A percentile compares a stretch with the other conserved stretches of the same genome.
Evolutionary conservation across 2,329 filamentous ascomycete genomes (phyloP).

Genomic region (Mycosphaerella arachidis): DNA sequence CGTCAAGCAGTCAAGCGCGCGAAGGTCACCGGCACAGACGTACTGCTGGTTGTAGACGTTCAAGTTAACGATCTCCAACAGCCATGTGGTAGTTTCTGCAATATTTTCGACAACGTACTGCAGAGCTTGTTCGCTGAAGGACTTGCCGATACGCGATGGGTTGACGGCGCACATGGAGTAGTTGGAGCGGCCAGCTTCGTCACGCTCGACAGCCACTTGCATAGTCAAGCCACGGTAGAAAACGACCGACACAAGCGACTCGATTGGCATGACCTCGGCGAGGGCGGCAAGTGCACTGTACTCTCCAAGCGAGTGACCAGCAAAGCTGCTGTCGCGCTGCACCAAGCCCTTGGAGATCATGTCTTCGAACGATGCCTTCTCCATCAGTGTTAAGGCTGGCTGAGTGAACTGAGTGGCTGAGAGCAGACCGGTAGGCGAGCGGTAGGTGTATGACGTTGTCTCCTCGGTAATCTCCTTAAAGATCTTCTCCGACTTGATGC

Average conservation of each 20-base stretch:
- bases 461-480: slow-evolving; percentile 96
- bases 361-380: slow-evolving; percentile 98
- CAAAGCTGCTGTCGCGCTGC: slow-evolving; percentile 92
- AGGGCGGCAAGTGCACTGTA: slow-evolving; percentile 95
- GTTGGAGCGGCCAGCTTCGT: slow-evolving; percentile 87
- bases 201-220: slow-evolving; percentile 98
- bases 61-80: slow-evolving; percentile 98
- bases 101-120: slow-evolving; percentile 97
- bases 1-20: slow-evolving; percentile 61
- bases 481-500: slow-evolving; percentile 97
- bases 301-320: slow-evolving; percentile 95
- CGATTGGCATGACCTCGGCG: slow-evolving; percentile 99
- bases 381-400: slow-evolving; percentile 95
- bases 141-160: slow-evolving; percentile 95
- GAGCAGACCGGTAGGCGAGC: slow-evolving; percentile 86
- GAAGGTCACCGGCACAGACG: slow-evolving; percentile 62
- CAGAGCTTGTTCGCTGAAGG: slow-evolving; percentile 94
- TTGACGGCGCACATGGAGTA: slow-evolving; percentile 99
- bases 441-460: slow-evolving; percentile 94
- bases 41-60: slow-evolving; percentile 69
- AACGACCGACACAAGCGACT: slow-evolving; percentile 94
- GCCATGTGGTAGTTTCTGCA: slow-evolving; percentile 86
- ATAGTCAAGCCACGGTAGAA: slow-evolving; percentile 99
- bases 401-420: slow-evolving; percentile 99
- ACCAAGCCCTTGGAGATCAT: slow-evolving; percentile 97